Evolutionary conservation across 2,329 filamentous ascomycete genomes (phyloP), one percentile per base, ranked within the genome.

Genomic region (Achaetomium macrosporum): DNA sequence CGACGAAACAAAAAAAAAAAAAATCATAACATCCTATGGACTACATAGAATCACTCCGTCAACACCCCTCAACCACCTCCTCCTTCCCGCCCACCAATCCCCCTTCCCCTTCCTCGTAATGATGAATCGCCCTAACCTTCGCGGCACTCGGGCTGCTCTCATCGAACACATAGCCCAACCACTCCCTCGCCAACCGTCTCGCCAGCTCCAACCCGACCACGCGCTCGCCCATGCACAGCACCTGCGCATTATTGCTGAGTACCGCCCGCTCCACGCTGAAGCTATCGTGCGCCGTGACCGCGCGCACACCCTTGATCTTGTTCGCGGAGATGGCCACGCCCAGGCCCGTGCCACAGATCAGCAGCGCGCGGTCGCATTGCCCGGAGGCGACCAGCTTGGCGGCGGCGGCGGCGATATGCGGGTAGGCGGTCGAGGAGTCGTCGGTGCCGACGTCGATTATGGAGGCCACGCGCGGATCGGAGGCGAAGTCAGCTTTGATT

Each of bases 241-340:
- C 88, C 71, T 95, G 89, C 3, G 88, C 88, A 67, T 95, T 85
- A 69, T 95, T 95, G 72, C 85, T 90, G 64, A 92, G 71, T 11
- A 95, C 80, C 17, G 86, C 83, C 46, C 88, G 74, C 76, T 95
- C 89, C 6, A 95, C 88, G 51, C 80, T 85, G 74, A 91, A 95
- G 60, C 83, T 85, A 67, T 95, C 90, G 68, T 95, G 90, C 1
- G 90, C 90, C 5, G 89, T 95, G 16, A 95, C 90, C n/a, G 90
- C 90, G 20, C 89, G 77, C 56, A 95, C 82, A 6, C 89, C 89
- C 52, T 83, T 85, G 59, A 95, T 83, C 70, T 95, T 95, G 77
- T 95, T 95, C 60, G 90, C 90, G n/a, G 82, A 74, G 66, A 95
- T 95, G 62, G 90, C 89, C 8, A 95, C 90, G 17, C 90, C 90